Evolutionary conservation across 129 eudicot species (phyloP), one percentile per base, ranked within the genome.

Genomic region (Escallonia rubra): DNA sequence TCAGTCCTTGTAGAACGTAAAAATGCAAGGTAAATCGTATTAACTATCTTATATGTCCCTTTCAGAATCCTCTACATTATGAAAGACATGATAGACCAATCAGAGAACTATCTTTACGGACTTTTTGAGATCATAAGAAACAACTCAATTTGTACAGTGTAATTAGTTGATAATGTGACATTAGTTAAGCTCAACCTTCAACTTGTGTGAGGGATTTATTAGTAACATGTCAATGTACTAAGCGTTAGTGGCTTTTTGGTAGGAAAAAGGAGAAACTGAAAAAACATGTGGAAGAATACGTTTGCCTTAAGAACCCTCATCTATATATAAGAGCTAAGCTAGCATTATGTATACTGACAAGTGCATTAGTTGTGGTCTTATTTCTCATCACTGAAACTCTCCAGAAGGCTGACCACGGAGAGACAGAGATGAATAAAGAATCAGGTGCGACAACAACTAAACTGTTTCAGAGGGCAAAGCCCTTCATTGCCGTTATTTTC

Each of bases 401-500:
- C 47, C 45, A 13, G 3, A 59, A 39, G n/a, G 57, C 47, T 59
- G 43, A 77, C 66, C 9, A 5, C 56, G n/a, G 4, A 70, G 42
- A 63, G 15, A 12, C 46, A 9, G 48, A 46, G 46, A 74, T 75
- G 79, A 54, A 63, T 52, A 74, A 64, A 42, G 72, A 57, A 34
- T 59, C 71, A 8, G 70, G 64, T 45, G 84, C 65, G 80, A 61
- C 47, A 23, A 59, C 45, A 41, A 56, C 77, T 56, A 59, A 46
- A 13, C 4, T 74, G 4, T 74, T 72, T 44, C 58, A 66, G 46
- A 79, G 79, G 57, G 82, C 71, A 56, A 91, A 85, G 47, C 86
- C 96, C 41, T 87, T 85, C 72, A 41, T 80, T 49, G 96, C 81
- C 5, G 91, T 87, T 3, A 72, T 91, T 8, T 87, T 87, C 62